A percentile compares a stretch with the other conserved stretches of the same genome.
These are phyloP conservation scores for Avena eriantha DNA, from an alignment of 176 grass and related monocot species.

Conservation along the genomic window DNA sequence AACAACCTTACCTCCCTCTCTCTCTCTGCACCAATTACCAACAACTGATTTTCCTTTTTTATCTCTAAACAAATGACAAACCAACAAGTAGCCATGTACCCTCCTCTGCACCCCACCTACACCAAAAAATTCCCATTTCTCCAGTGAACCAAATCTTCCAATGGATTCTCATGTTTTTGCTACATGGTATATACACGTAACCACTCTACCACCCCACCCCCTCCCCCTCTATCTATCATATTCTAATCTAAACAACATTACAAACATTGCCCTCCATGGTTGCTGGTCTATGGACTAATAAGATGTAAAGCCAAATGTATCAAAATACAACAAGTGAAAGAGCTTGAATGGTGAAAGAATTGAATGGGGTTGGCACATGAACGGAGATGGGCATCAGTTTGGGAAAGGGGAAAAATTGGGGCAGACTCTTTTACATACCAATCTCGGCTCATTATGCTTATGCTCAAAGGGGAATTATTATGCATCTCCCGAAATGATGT, in stretches of 20 bases:
- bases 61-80: conserved; percentile 38
- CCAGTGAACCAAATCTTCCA: conserved; percentile 53
- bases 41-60: too few relatives aligned
- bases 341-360: too few relatives aligned
- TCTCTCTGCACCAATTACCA: too few relatives aligned
- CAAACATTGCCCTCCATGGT: conserved; percentile 55
- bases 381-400: too few relatives aligned
- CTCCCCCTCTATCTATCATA: conserved; percentile 35
- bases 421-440: too few relatives aligned
- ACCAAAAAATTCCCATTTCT: conserved; percentile 46
- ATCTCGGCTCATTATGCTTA: too few relatives aligned
- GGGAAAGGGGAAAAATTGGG: conserved; percentile 15
- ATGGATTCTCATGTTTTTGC: conserved; percentile 57
- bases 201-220: conserved; percentile 17
- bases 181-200: conserved; percentile 70
- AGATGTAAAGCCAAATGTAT: conserved; percentile 41
- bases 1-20: conserved; percentile 50
- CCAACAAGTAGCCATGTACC: conserved; percentile 43
- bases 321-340: too few relatives aligned
- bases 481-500: conserved; percentile 51
- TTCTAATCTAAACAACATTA: conserved; percentile 67
- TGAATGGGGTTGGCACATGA: too few relatives aligned
- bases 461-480: conserved; percentile 55
- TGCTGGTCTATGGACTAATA: conserved; percentile 55
- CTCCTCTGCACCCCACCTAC: conserved; percentile 32